Base-by-base conservation (phyloP, 805 yeast genomes). In the Saccharomycopsis fermentans region DNA sequence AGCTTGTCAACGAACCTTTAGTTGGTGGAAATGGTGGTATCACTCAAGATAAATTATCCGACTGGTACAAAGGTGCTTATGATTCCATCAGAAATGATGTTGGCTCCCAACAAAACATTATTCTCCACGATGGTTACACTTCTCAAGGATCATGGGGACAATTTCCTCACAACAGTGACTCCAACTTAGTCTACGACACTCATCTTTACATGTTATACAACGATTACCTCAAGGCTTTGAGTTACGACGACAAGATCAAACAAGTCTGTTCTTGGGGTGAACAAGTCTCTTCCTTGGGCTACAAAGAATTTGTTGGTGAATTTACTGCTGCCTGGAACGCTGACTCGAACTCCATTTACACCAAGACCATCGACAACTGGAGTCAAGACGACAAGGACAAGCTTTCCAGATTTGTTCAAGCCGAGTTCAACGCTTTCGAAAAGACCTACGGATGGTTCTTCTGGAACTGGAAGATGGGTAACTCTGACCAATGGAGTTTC, bases 391-490 rank as follows among this genome's bases (percentile, higher is more conserved):
- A 78, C 52, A 77, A 71, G 59, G 65, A 62, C 2, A 69, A 79
- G 50, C 78, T 80, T 11, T 73, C 87, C 55, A 77, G 74, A 65
- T 78, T 77, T 62, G 74, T 84, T 36, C 87, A 84, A 65, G 80
- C 79, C 51, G 88, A 85, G 65, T 66, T 84, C 57, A 80, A 81
- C 54, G 73, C 80, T 21, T 84, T 75, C 66, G 73, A 71, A 32
- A 65, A 67, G n/a, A 72, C 75, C 34, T 70, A 71, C n/a, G 90
- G 90, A 0, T 84, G 84, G 81, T 79, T 84, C 52, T 84, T 83
- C 65, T 85, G 90, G 90, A 81, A 83, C 65, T 84, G 78, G 73
- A 84, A 83, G 67, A 83, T 87, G 0, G 90, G 84, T 64, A 67
- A 71, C 58, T 80, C 86, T 1, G 73, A 80, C 26, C 89, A 83